These are phyloP conservation scores for Naganishia sp. DNA, from an alignment of 1,284 basidiomycete species.

Conservation along the genomic window DNA sequence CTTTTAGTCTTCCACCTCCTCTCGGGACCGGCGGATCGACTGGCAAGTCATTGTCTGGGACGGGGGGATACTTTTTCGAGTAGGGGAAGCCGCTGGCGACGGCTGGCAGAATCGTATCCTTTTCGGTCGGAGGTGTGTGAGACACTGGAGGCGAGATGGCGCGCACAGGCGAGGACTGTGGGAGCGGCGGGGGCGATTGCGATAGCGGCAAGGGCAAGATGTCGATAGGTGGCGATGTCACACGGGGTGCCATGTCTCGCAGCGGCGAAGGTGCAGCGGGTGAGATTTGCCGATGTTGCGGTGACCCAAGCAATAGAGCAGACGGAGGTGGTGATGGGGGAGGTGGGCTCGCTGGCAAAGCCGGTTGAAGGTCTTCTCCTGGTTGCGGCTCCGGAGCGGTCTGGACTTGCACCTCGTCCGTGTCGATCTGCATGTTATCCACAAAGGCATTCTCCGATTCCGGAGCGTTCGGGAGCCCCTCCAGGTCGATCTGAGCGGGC, in stretches of 20 bases:
- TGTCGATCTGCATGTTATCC: not conserved
- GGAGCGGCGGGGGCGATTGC: conserved; percentile 9
- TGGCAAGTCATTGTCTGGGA: conserved; percentile 13
- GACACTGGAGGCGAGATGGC: not conserved
- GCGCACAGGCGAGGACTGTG: not conserved
- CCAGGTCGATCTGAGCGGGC: no score
- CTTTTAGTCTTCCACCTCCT: conserved; percentile 16
- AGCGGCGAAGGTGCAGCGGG: no score
- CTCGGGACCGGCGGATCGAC: conserved; percentile 3
- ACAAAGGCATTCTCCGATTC: no score
- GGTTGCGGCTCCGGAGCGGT: not conserved
- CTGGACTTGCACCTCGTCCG: not conserved
- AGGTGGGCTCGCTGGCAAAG: not conserved
- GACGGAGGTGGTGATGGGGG: conserved; percentile 4
- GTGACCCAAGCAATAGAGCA: not conserved
- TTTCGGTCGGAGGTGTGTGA: no score
- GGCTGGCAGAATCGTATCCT: no score
- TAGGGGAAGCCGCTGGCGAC: no score
- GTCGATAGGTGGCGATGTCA: not conserved
- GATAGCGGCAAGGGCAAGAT: conserved; percentile 5
- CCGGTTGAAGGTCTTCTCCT: not conserved
- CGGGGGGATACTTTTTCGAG: not conserved
- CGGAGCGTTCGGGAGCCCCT: no score
- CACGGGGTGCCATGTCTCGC: no score
- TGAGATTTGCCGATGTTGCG: no score